These are phyloP conservation scores for Colletotrichum sp. DNA, from an alignment of 2,329 filamentous ascomycete genomes.

Conservation along the genomic window DNA sequence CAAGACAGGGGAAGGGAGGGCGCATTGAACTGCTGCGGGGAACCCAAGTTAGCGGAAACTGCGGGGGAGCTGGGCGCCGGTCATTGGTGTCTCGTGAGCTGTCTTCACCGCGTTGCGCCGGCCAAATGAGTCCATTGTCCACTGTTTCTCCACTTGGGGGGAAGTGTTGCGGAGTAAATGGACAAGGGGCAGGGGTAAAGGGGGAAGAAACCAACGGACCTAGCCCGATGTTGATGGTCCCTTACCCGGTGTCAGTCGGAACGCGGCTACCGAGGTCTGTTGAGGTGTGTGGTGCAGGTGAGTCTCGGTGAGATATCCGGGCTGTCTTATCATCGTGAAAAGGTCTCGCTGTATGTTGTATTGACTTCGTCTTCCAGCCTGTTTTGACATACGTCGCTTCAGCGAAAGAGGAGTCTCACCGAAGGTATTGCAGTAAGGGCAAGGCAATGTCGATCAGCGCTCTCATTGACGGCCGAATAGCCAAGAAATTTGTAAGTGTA, in stretches of 20 bases:
- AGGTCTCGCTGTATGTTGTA: not conserved
- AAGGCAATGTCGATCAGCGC: fast-evolving
- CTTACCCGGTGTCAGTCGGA: not conserved
- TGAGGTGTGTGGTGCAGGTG: not conserved
- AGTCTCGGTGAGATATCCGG: not conserved
- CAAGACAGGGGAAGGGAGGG: not conserved
- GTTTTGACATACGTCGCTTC: not conserved
- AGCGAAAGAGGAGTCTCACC: not conserved
- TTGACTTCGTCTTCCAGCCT: not conserved
- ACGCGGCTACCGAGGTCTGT: not conserved
- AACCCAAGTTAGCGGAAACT: conserved; percentile 3
- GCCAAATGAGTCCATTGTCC: not conserved
- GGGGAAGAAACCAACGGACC: not conserved
- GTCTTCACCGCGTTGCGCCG: not conserved
- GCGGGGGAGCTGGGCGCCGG: not conserved
- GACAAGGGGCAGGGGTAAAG: not conserved
- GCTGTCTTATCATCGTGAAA: not conserved
- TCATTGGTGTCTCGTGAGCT: not conserved
- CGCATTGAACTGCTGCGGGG: conserved; percentile 12
- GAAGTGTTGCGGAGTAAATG: not conserved
- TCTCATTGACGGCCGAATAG: not conserved
- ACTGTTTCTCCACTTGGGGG: not conserved
- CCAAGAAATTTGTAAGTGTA: not conserved
- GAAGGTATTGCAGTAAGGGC: not conserved
- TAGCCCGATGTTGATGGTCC: not conserved